phyloP scores from a whole-genome alignment of 129 eudicot genomes.

The Flaveria robusta region DNA sequence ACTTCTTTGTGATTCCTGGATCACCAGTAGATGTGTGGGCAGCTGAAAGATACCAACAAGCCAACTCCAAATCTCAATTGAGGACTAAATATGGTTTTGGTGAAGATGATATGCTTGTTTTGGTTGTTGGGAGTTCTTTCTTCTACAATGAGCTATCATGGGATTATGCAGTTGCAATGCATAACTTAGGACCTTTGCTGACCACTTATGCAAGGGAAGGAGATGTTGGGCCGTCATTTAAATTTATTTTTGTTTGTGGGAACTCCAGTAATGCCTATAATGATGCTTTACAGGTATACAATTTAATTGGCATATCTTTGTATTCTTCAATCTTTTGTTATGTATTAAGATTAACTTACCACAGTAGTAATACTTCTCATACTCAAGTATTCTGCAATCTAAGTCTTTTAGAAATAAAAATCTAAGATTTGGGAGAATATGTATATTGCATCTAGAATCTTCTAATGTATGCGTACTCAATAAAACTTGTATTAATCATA shows the following conservation, averaged over 20 bases:
- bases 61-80: constrained; percentile 60
- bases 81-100: constrained; percentile 53
- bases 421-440: constrained; percentile 15
- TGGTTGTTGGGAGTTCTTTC: constrained; percentile 86
- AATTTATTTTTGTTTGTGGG: constrained; percentile 76
- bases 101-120: constrained; percentile 72
- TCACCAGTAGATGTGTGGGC: constrained; percentile 96
- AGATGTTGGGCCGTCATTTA: constrained; percentile 44
- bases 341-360: not conserved
- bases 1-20: constrained; percentile 99
- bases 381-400: constrained; percentile 2
- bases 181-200: constrained; percentile 79
- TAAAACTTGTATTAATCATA: not conserved
- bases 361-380: not conserved
- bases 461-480: not conserved
- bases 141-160: constrained; percentile 82
- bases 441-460: constrained; percentile 7
- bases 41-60: constrained; percentile 74
- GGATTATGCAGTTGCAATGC: constrained; percentile 92
- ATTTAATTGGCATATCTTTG: not conserved
- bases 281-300: constrained; percentile 83
- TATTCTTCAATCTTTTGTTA: not conserved
- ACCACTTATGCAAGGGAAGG: constrained; percentile 64
- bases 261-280: constrained; percentile 72
- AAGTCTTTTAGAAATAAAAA: constrained; percentile 3